Conservation (phyloP, 2,329 filamentous ascomycete genomes). For the Pleomassaria siparia region DNA sequence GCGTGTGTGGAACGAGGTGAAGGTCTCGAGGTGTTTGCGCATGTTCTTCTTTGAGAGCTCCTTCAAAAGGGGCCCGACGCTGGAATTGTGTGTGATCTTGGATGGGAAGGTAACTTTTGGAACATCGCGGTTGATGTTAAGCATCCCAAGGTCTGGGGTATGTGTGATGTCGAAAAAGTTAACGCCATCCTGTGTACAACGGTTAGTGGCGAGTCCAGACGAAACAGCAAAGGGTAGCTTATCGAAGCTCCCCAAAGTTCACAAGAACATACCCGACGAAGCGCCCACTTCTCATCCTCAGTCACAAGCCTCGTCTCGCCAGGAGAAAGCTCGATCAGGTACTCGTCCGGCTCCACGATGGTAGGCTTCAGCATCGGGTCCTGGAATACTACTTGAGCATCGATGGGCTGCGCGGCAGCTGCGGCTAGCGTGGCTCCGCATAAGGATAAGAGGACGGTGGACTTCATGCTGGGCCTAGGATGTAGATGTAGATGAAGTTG, state of each 20-base stretch:
- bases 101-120: slow-evolving; percentile 65
- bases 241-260: neutral
- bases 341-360: slow-evolving; percentile 35
- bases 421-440: slow-evolving; percentile 31
- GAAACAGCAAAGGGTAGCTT: neutral
- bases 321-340: slow-evolving; percentile 79
- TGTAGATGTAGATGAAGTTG: slow-evolving; percentile 5
- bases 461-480: slow-evolving; percentile 38
- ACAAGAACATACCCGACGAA: slow-evolving; percentile 68
- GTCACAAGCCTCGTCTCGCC: slow-evolving; percentile 84
- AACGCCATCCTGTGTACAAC: slow-evolving; percentile 67
- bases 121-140: slow-evolving; percentile 24
- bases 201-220: slow-evolving; percentile 19
- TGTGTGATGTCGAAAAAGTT: slow-evolving; percentile 96
- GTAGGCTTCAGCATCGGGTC: slow-evolving; percentile 26
- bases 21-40: slow-evolving; percentile 72
- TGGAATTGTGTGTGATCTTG: slow-evolving; percentile 65
- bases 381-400: slow-evolving; percentile 32
- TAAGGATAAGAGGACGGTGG: slow-evolving; percentile 35
- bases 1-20: slow-evolving; percentile 78
- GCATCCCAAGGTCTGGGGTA: slow-evolving; percentile 63
- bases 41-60: slow-evolving; percentile 76
- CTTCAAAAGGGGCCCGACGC: slow-evolving; percentile 66
- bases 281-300: slow-evolving; percentile 91
- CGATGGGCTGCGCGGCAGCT: slow-evolving; percentile 28